Base-by-base conservation (phyloP, 768 basidiomycete genomes). In the Phaeotremella skinneri region DNA sequence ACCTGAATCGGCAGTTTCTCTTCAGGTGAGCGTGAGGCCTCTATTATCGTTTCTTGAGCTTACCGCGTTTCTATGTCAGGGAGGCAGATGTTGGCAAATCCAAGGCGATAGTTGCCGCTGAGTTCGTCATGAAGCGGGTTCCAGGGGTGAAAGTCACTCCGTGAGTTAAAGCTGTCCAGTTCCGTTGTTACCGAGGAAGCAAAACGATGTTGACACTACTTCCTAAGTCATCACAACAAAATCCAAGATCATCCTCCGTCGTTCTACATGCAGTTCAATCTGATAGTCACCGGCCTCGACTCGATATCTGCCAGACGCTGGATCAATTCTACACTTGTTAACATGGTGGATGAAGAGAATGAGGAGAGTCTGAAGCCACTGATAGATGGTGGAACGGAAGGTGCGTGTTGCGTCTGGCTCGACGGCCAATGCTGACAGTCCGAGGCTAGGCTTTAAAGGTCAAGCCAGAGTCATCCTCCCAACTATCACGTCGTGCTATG, bases 311-410 rank as follows among this genome's bases (percentile, higher is more conserved):
- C 96, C 20, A 84, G 96, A 37, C 84, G 96, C 55, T 99, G 96
- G 96, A 98, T 99, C 78, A 98, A 96, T 70, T 92, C 94, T 3
- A 99, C 93, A 23, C 84, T 99, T 25, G 91, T 97, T 30, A 89
- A 91, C 70, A 82, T 98, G 68, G 91, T 96, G 0, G 94, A 99
- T 76, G 81, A 85, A n/a, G 91, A 92, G 54, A 87, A 87, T 67
- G 89, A 89, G 45, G 93, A 98, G 69, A 91, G 88, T 67, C 68
- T 98, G 72, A 98, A 97, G 70, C 96, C 96, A 20, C 83, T 99
- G 50, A 97, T 99, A 64, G 96, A 99, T 69, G 96, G 96, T 27
- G 96, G 96, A 34, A 99, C 96, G 2, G 96, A 99, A 84, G 96
- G 94, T 90, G 56, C 37, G 76, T 55, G 26, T 27, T 29, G 17